Base-by-base conservation (phyloP, 2,329 filamentous ascomycete genomes). In the Colletotrichum musae region DNA sequence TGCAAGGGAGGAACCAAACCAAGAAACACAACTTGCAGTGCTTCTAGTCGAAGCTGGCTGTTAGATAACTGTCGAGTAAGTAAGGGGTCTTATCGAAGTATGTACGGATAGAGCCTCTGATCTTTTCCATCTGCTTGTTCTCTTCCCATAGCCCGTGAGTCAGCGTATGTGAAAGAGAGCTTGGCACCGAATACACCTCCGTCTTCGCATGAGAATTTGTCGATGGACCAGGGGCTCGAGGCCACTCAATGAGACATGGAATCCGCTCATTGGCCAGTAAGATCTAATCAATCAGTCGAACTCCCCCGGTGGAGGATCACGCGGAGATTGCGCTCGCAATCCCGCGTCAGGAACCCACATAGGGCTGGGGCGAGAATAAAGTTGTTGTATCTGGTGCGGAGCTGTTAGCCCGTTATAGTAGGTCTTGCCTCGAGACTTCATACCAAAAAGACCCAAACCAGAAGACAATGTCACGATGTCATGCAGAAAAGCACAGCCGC, bases 241-340 rank as follows among this genome's bases (percentile, higher is more conserved):
- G 32, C 10, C 2, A 10, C 32, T 36, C 41, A 43, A 43, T 15
- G 41, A 43, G 41, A 15, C 13, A n/a, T 12, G 15, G 15, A 13
- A 10, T 43, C 13, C 6, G 13, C 41, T 28, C 16, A 58, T 58
- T 58, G 56, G 56, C 4, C 15, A 9, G 15, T 6, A 18, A 48
- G 56, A 58, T 58, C 56, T 58, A 47, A 58, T 58, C 56, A 58
- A 58, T 58, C 56, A 58, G 41, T 26, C 43, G 18, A 24, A 10
- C 41, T 24, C 9, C 56, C 56, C 9, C 26, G 56, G 21, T 15
- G 56, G 41, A 47, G 56, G 56, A 39, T 39, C 24, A 16, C 24
- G 5, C 56, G 56, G 56, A 58, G 24, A 58, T 58, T 58, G 24
- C 56, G 56, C n/a, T 45, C 45, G 5, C 39, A 58, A 48, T 58